These are phyloP conservation scores for Cystofilobasidium bisporidii DNA, from an alignment of 768 basidiomycete genomes.

Conservation along the genomic window DNA sequence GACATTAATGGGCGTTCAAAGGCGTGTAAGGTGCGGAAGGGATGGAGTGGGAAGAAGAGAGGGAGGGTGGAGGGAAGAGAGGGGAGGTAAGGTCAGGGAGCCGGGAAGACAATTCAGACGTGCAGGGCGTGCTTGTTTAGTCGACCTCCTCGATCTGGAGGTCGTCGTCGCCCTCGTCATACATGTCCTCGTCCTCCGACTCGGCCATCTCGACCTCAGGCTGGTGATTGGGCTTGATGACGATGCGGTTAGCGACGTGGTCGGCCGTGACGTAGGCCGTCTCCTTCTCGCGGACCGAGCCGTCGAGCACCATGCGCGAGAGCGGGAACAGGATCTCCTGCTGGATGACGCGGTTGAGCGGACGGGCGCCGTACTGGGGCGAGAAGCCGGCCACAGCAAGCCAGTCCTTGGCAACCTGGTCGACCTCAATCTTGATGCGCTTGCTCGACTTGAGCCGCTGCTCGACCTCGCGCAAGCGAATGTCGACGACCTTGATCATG, in stretches of 20 bases:
- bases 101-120: no score
- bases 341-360: constrained; percentile 83
- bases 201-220: constrained; percentile 43
- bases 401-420: constrained; percentile 58
- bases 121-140: no score
- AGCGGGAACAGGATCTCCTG: constrained; percentile 85
- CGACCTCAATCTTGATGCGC: constrained; percentile 71
- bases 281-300: constrained; percentile 72
- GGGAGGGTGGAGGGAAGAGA: no score
- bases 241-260: constrained; percentile 65
- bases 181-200: constrained; percentile 49
- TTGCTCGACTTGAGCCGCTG: constrained; percentile 60
- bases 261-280: constrained; percentile 66
- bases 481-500: constrained; percentile 75
- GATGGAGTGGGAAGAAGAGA: no score
- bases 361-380: constrained; percentile 71
- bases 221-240: constrained; percentile 75
- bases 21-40: no score
- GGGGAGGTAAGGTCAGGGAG: no score
- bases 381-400: constrained; percentile 39
- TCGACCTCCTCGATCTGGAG: constrained; percentile 63
- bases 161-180: constrained; percentile 47
- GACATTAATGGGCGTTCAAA: no score
- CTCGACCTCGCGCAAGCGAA: constrained; percentile 77
- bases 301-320: constrained; percentile 71